Base-by-base conservation (phyloP, 75 land plant genomes). In the Isoetes taiwanensis region DNA sequence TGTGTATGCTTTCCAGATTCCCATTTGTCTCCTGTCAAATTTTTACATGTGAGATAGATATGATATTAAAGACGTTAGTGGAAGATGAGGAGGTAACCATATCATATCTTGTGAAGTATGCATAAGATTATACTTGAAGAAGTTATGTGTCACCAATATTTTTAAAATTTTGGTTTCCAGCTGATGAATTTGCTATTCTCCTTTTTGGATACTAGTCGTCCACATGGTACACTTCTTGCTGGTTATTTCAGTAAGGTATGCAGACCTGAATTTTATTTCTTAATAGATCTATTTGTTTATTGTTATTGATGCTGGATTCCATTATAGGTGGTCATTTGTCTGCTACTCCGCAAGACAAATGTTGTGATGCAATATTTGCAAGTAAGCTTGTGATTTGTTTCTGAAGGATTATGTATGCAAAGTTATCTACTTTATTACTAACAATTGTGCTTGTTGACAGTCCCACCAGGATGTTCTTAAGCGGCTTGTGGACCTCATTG, bases 221-320 rank as follows among this genome's bases (percentile, higher is more conserved):
- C 81, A 3, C 96, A 85, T 64, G 81, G 86, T 61, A 78, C 80
- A 6, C 57, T 82, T 34, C 53, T 94, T 50, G 90, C 96, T 40
- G 99, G 99, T 2, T 89, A 89, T 62, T 94, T 94, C 56, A 85
- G 99, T 57, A 94, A 94, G 96, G 99, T 88, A 72, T 17, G 8
- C n/a, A n/a, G n/a, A n/a, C n/a, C n/a, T n/a, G n/a, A n/a, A n/a
- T n/a, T n/a, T n/a, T n/a, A n/a, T n/a, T n/a, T n/a, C n/a, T n/a
- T n/a, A n/a, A n/a, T n/a, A n/a, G 5, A 21, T 26, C 14, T 56
- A 54, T 61, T 28, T 61, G 11, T 27, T 53, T 39, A 3, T 16
- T 57, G 28, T 27, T 0, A 26, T 12, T 28, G 10, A 19, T 8
- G 53, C 23, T 3, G 6, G 17, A 29, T 55, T 56, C 20, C 5